phyloP scores from a whole-genome alignment of 495 filamentous ascomycete genomes.

The Hypoxylon subgilvum region DNA sequence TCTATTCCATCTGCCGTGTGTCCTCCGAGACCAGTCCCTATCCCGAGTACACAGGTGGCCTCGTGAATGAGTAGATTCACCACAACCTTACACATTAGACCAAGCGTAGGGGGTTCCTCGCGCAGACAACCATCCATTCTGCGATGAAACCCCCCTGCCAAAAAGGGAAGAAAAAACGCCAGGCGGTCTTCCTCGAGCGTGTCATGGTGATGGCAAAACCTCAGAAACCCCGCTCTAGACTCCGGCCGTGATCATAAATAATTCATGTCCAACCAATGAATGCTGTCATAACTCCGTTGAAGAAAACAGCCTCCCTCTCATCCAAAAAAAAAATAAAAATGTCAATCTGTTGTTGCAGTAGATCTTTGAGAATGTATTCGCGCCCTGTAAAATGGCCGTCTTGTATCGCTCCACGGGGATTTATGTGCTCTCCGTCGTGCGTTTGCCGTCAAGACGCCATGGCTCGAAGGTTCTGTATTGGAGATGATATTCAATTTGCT shows the following conservation, averaged over 20 bases:
- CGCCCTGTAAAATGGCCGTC: slow-evolving; percentile 6
- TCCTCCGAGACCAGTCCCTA: neutral
- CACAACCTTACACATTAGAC: slow-evolving; percentile 1
- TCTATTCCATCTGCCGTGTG: slow-evolving; percentile 22
- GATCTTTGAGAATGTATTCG: slow-evolving; percentile 16
- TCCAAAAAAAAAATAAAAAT: slow-evolving; percentile 28
- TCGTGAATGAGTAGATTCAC: slow-evolving; percentile 8
- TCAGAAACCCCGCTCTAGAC: slow-evolving; percentile 41
- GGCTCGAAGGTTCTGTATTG: slow-evolving; percentile 14
- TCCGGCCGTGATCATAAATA: slow-evolving; percentile 34
- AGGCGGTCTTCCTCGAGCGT: slow-evolving; percentile 42
- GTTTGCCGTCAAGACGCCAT: too few relatives aligned
- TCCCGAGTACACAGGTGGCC: slow-evolving; percentile 14
- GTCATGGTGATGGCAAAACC: slow-evolving; percentile 34
- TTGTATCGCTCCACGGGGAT: neutral
- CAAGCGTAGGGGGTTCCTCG: slow-evolving; percentile 3
- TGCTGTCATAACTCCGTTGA: slow-evolving; percentile 27
- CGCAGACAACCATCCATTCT: slow-evolving; percentile 19
- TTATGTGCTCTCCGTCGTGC: neutral
- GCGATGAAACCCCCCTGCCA: slow-evolving; percentile 1
- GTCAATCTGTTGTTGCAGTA: slow-evolving; percentile 32
- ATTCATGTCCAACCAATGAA: slow-evolving; percentile 25
- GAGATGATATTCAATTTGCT: slow-evolving; percentile 9
- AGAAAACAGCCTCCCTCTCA: slow-evolving; percentile 15
- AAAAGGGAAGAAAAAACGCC: slow-evolving; percentile 42